Evolutionary conservation across 345 rosid genomes (phyloP).

Genomic region (Eutrema heterophyllum): DNA sequence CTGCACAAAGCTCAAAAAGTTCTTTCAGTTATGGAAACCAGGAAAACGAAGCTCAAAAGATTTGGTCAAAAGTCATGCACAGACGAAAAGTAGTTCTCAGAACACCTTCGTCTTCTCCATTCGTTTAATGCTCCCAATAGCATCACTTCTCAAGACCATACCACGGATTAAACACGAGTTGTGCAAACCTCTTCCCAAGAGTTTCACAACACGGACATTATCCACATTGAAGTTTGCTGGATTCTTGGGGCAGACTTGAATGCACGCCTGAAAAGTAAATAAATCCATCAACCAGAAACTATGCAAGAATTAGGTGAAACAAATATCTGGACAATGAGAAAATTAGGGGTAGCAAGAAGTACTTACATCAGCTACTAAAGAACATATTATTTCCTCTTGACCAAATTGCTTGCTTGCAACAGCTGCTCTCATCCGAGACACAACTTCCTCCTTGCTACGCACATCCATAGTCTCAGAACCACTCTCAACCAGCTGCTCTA

Average conservation of each 20-base stretch:
- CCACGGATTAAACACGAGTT: slow-evolving; percentile 73
- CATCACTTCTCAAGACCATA: slow-evolving; percentile 86
- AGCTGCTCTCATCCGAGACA: slow-evolving; percentile 81
- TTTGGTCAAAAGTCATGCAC: not conserved
- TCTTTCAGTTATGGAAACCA: not conserved
- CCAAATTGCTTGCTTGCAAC: slow-evolving; percentile 99
- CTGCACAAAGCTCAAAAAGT: slow-evolving; percentile 27
- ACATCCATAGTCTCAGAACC: slow-evolving; percentile 98
- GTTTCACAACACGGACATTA: slow-evolving; percentile 88
- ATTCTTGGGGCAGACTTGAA: slow-evolving; percentile 95
- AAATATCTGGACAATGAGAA: not conserved
- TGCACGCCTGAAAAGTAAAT: slow-evolving; percentile 63
- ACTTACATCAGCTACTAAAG: slow-evolving; percentile 21
- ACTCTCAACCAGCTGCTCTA: slow-evolving; percentile 73
- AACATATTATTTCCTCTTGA: slow-evolving; percentile 75
- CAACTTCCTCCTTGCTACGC: slow-evolving; percentile 66
- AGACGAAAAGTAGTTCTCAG: slow-evolving; percentile 3
- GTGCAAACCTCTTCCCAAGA: slow-evolving; percentile 86
- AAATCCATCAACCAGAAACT: not conserved
- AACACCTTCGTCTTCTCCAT: slow-evolving; percentile 93
- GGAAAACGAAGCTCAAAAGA: not conserved
- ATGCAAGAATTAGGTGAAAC: not conserved
- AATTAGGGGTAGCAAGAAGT: not conserved
- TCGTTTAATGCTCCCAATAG: slow-evolving; percentile 77
- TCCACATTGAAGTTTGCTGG: slow-evolving; percentile 95